Base-by-base conservation (phyloP, 1,284 basidiomycete species). In the Leccinum cinnamomeum region DNA sequence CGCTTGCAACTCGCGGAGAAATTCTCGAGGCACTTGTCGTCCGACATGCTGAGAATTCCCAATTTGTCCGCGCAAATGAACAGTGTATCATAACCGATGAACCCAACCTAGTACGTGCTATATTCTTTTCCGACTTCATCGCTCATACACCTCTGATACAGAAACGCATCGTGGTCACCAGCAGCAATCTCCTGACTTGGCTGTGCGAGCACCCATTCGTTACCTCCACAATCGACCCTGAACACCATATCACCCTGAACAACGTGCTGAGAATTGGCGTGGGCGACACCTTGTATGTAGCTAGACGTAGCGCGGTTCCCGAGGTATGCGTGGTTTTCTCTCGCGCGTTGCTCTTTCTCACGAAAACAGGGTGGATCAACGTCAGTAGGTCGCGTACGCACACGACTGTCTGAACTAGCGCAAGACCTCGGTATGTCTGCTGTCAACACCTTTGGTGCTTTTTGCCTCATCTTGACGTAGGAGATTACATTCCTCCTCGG, bases 351-450 rank as follows among this genome's bases (percentile, higher is more conserved):
- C 58, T 28, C 62, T 23, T 63, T 66, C 67, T 73, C 67, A 70
- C 69, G 14, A 57, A 20, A 56, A 25, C 75, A 92, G 92, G 94
- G 90, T 65, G 94, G 93, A 50, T 93, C 91, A 70, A 97, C 95
- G 1, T 78, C 84, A 4, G 79, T 98, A 37, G 95, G 95, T 56
- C 83, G 87, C 64, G 72, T 90, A 62, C 85, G 95, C 63, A 81
- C 91, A 56, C 82, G 85, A 33, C 80, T 94, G 57, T 84, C 87
- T 3, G 83, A 87, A 62, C 76, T 84, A 23, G 87, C 91, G 2
- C 82, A 86, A 65, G 79, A 80, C 64, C 78, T 79, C 57, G 88
- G 91, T 88, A 64, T 67, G 86, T 79, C 55, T 56, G 60, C 56
- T 64, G 56, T 59, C 56, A 60, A 58, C 56, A 41, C 41, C 51